Base-by-base conservation (phyloP, 2,329 filamentous ascomycete species). In the Botrytis porri region DNA sequence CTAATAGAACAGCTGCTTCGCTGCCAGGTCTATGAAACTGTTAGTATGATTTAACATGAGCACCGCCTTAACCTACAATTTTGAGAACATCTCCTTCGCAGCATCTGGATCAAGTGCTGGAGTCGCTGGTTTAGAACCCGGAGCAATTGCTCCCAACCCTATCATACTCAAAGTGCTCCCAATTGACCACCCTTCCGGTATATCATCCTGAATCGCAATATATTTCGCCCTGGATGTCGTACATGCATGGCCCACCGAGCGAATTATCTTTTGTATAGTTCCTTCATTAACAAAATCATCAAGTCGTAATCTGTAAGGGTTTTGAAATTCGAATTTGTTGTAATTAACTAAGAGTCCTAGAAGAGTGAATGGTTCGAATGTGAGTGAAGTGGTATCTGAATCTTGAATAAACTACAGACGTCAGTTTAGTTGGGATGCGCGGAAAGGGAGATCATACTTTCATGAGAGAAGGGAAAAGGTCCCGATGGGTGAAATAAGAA, bases 251-350 rank as follows among this genome's bases (percentile, higher is more conserved):
- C 94, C 94, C 35, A 97, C 88, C 73, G 92, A 92, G 67, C 86
- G 85, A 62, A 97, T 89, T 75, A 97, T 93, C 79, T 93, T 93
- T 74, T 91, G 88, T 78, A 98, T 98, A 3, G 92, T 92, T 0
- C 87, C 85, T 80, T 98, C 95, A 80, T 99, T 97, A 79, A 98
- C 94, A 82, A 98, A 98, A 81, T 98, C 95, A 78, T 95, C 94
- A 25, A 99, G 87, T 41, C 95, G 92, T 75, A 97, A 85, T 78
- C 96, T 92, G 79, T 99, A 99, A 0, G 95, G 95, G 78, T 99
- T 99, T 81, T 97, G 95, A 73, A 97, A 95, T 82, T 99, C 96
- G 80, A 99, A 99, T 82, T 98, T 99, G 87, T 99, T 98, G 87
- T 98, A 98, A 83, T 98, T 99, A 76, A 93, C 93, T 70, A 99